These are phyloP conservation scores for Williopsis jadinii DNA, from an alignment of 1,139 yeast species.

Conservation along the genomic window DNA sequence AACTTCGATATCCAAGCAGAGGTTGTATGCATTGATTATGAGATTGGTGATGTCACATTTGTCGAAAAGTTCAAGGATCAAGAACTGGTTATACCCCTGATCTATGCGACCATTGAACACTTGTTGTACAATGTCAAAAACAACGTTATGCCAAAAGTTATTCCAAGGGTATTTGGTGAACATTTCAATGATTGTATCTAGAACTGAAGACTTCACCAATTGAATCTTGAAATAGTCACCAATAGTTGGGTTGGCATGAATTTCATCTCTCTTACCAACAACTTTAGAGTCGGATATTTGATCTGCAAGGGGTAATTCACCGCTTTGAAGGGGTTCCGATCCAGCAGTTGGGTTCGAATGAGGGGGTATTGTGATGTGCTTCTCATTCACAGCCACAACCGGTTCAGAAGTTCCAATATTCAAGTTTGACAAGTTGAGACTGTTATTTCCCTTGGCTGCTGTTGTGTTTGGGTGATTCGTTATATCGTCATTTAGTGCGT, in stretches of 20 bases:
- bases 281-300: slow-evolving; percentile 1
- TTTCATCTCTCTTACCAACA: slow-evolving; percentile 9
- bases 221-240: slow-evolving; percentile 89
- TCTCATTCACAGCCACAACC: slow-evolving; percentile 21
- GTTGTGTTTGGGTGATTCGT: slow-evolving; percentile 1
- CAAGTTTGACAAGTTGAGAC: slow-evolving; percentile 17
- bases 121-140: slow-evolving; percentile 95
- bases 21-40: slow-evolving; percentile 76
- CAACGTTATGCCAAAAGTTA: slow-evolving; percentile 93
- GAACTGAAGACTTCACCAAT: slow-evolving; percentile 72
- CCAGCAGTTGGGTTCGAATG: slow-evolving; percentile 10
- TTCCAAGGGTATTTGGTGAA: slow-evolving; percentile 96
- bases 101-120: slow-evolving; percentile 92
- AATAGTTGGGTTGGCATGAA: slow-evolving; percentile 61
- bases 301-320: slow-evolving; percentile 11
- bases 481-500: slow-evolving; percentile 20
- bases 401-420: slow-evolving; percentile 23
- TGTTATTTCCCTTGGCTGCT: slow-evolving; percentile 1
- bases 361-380: slow-evolving; percentile 20
- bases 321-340: background rate
- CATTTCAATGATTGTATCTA: slow-evolving; percentile 75
- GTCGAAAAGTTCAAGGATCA: slow-evolving; percentile 80
- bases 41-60: slow-evolving; percentile 75
- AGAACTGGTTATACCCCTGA: slow-evolving; percentile 74
- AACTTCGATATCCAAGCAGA: slow-evolving; percentile 64